Base-by-base conservation (phyloP, 2,329 filamentous ascomycete species). In the Fusarium compactum region DNA sequence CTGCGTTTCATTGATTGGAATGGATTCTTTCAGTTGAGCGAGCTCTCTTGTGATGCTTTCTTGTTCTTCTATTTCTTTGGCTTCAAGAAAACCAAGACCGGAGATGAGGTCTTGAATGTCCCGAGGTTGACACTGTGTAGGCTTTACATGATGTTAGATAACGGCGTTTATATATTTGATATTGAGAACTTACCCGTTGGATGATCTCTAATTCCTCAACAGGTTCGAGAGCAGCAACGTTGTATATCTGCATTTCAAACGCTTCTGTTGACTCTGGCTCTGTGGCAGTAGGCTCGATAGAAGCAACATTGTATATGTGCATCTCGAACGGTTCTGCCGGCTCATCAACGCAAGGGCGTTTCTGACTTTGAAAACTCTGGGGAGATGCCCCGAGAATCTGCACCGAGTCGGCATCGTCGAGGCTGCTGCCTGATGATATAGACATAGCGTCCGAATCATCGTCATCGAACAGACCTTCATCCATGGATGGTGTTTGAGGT, bases 201-300 rank as follows among this genome's bases (percentile, higher is more conserved):
- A n/a, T 1, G 1, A 3, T n/a, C 34, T 38, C 34, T 2, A 5
- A 0, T 30, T 30, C 11, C 12, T 14, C 11, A 2, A n/a, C 18
- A 11, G 34, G 18, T n/a, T 38, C 34, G 34, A 38, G 12, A 38
- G 18, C 3, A 38, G 34, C 18, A 12, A n/a, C 18, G 6, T 38
- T 38, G 3, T 38, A 38, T 38, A 38, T 38, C 18, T 38, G 18
- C 34, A 38, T n/a, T 18, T 11, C 18, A 7, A 38, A 38, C 9
- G 10, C 6, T n/a, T 8, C 9, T n/a, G 16, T 9, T 18, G 32
- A 5, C 9, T 38, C 16, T 38, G 16, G 3, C 3, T 38, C 16
- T 38, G 10, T 6, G 3, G 5, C 16, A 38, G 29, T 6, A 14
- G 16, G 34, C 18, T 38, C 34, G 18, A 38, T 38, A 11, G 34